These are phyloP conservation scores for Groenewaldozyma auringiensis DNA, from an alignment of 1,139 yeast genomes.

Conservation along the genomic window DNA sequence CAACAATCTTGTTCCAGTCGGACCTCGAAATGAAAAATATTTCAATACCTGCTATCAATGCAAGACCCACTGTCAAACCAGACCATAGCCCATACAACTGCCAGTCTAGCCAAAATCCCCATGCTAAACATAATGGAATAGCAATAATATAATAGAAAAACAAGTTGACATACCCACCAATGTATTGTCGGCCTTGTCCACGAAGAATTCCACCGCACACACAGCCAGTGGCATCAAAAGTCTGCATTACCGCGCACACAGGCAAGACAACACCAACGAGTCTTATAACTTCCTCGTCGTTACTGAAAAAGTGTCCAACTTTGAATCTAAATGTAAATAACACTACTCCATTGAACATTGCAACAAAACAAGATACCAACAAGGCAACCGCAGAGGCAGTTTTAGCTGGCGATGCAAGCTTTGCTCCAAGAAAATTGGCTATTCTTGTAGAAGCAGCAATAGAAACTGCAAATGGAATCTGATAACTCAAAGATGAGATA, in stretches of 20 bases:
- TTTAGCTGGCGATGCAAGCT: conserved; percentile 54
- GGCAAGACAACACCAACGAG: conserved; percentile 54
- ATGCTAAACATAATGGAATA: conserved; percentile 58
- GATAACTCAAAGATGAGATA: conserved; percentile 69
- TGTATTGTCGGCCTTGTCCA: conserved; percentile 79
- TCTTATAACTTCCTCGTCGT: conserved; percentile 55
- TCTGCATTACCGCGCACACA: conserved; percentile 61
- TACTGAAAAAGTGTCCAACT: conserved; percentile 63
- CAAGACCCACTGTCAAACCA: conserved; percentile 76
- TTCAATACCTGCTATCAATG: conserved; percentile 60
- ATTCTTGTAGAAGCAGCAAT: conserved; percentile 83
- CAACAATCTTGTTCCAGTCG: conserved; percentile 46
- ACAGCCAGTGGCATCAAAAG: conserved; percentile 75
- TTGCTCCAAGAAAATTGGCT: conserved; percentile 82
- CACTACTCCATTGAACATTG: conserved; percentile 47
- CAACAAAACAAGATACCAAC: conserved; percentile 48
- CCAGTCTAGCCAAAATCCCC: conserved; percentile 50
- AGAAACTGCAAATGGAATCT: conserved; percentile 84
- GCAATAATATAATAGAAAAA: conserved; percentile 65
- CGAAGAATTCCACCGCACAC: conserved; percentile 79
- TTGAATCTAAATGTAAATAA: conserved; percentile 45
- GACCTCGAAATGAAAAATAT: conserved; percentile 42
- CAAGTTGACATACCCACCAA: conserved; percentile 75
- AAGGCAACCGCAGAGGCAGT: conserved; percentile 61
- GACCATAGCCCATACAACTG: conserved; percentile 73